Conservation (phyloP, 2,329 filamentous ascomycete genomes). For the Penicillium frequentans region DNA sequence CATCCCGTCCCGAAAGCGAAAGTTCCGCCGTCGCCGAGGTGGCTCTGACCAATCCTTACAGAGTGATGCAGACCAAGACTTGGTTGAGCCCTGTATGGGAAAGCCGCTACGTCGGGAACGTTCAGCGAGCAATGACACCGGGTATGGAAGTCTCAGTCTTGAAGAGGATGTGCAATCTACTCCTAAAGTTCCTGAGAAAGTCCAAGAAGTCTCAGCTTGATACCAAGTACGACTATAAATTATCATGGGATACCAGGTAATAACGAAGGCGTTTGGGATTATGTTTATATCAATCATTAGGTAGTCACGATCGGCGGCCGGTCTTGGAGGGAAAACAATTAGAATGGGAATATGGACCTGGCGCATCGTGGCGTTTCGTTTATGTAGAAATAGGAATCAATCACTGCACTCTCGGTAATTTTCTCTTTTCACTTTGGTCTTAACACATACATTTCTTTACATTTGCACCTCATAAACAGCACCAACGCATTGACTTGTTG, state of each 20-base stretch:
- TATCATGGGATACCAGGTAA: background rate
- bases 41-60: constrained; percentile 11
- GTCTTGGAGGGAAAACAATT: background rate
- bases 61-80: constrained; percentile 22
- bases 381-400: background rate
- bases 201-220: constrained; percentile 12
- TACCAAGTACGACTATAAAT: background rate
- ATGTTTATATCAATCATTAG: background rate
- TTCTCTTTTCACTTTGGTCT: background rate
- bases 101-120: constrained; percentile 27
- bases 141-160: constrained; percentile 36
- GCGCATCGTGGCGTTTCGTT: constrained; percentile 5
- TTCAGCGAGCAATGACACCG: constrained; percentile 40
- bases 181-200: constrained; percentile 5
- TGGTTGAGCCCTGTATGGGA: background rate
- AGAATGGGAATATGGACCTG: constrained; percentile 1
- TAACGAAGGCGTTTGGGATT: constrained; percentile 15
- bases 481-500: too few relatives aligned
- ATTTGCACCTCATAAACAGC: too few relatives aligned
- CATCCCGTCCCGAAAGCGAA: constrained; percentile 24
- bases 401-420: background rate
- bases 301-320: background rate
- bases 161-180: constrained; percentile 17
- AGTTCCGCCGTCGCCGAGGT: constrained; percentile 17
- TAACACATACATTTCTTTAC: background rate